phyloP scores from a whole-genome alignment of 2,329 filamentous ascomycete genomes.

The Lasiodiplodia hormozganensis region DNA sequence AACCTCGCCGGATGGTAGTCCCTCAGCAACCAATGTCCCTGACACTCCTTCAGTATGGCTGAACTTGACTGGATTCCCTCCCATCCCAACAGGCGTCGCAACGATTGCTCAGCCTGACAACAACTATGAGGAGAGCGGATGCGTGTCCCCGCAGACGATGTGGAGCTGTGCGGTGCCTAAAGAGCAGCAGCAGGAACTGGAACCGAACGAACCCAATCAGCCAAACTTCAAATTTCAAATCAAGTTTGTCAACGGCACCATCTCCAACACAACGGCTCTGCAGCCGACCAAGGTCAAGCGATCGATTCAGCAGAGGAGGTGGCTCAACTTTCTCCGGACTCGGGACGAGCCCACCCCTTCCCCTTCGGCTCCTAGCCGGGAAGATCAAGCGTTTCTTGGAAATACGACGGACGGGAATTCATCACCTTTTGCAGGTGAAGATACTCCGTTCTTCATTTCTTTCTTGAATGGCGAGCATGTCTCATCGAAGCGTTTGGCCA shows the following conservation, averaged over 20 bases:
- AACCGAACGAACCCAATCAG: constrained; percentile 69
- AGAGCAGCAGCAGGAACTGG: constrained; percentile 70
- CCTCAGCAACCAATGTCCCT: constrained; percentile 27
- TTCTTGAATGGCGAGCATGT: constrained; percentile 58
- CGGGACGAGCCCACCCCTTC: constrained; percentile 51
- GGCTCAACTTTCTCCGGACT: constrained; percentile 40
- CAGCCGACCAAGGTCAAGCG: constrained; percentile 40
- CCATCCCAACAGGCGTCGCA: constrained; percentile 82
- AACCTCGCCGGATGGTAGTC: constrained; percentile 18
- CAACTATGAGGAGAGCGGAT: constrained; percentile 68
- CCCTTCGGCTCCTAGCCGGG: constrained; percentile 65
- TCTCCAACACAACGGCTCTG: constrained; percentile 35
- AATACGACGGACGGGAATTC: constrained; percentile 81
- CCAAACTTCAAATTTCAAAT: constrained; percentile 85
- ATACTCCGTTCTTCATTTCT: constrained; percentile 87
- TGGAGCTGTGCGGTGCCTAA: constrained; percentile 90
- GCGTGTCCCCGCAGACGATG: constrained; percentile 73
- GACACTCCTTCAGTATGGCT: constrained; percentile 66
- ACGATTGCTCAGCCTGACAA: constrained; percentile 79
- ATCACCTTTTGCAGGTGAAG: constrained; percentile 78
- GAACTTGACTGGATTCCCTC: constrained; percentile 84
- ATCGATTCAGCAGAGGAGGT: constrained; percentile 37
- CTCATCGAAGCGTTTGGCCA: constrained; percentile 41
- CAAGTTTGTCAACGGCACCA: constrained; percentile 61
- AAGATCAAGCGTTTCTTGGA: constrained; percentile 82